Conservation (phyloP, 129 eudicot species). For the Erigeron canadensis region DNA sequence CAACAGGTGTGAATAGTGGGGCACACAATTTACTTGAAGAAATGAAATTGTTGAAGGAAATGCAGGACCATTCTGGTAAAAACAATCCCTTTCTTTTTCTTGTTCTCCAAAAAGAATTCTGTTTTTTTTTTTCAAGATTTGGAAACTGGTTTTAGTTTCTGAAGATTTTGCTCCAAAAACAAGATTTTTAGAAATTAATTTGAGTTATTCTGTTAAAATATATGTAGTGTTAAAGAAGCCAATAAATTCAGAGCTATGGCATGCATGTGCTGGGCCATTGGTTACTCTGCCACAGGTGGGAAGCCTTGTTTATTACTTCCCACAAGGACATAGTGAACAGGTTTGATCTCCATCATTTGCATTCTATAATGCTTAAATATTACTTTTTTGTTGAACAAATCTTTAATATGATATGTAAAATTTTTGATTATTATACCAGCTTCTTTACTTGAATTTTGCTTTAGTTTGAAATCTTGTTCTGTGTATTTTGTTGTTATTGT, state of each 20-base stretch:
- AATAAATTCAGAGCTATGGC: conserved; percentile 94
- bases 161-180: neutral
- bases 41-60: conserved; percentile 88
- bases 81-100: conserved; percentile 16
- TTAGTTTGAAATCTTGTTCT: conserved; percentile 16
- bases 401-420: neutral
- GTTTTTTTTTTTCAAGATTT: conserved; percentile 9
- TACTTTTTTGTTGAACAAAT: conserved; percentile 17
- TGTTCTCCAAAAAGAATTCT: neutral
- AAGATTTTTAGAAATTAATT: neutral
- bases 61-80: conserved; percentile 89
- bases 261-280: conserved; percentile 98
- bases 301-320: conserved; percentile 95
- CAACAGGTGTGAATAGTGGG: conserved; percentile 62
- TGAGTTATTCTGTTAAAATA: neutral
- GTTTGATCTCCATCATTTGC: conserved; percentile 40
- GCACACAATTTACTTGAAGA: conserved; percentile 67
- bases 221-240: conserved; percentile 42
- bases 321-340: conserved; percentile 99
- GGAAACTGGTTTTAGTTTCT: conserved; percentile 9
- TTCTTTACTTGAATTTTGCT: conserved; percentile 5
- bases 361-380: conserved; percentile 12
- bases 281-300: conserved; percentile 93
- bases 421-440: neutral
- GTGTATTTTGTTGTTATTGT: conserved; percentile 12